Conservation (phyloP, 1,139 yeast species). For the Geotrichum australiense region DNA sequence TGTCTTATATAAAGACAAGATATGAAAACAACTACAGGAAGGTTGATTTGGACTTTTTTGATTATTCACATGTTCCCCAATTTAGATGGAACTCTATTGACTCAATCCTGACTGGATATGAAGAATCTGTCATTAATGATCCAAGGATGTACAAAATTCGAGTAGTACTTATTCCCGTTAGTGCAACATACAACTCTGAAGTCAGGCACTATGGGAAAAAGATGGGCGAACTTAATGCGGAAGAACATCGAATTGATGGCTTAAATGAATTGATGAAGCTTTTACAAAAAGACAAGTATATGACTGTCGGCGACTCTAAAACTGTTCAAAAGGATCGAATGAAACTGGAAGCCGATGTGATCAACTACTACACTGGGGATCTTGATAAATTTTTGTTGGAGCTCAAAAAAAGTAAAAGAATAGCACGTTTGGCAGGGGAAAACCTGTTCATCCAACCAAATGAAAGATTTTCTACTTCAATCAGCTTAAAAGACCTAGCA, state of each 20-base stretch:
- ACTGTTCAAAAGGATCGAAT: constrained; percentile 45
- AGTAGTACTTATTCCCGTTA: constrained; percentile 72
- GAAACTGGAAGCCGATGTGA: constrained; percentile 38
- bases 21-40: constrained; percentile 64
- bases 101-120: constrained; percentile 84
- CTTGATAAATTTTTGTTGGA: constrained; percentile 61
- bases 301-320: constrained; percentile 34
- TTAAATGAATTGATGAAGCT: constrained; percentile 61
- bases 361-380: constrained; percentile 82
- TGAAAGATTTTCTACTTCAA: constrained; percentile 35
- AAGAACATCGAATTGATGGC: constrained; percentile 85
- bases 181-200: constrained; percentile 40
- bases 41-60: constrained; percentile 47
- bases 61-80: constrained; percentile 45
- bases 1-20: constrained; percentile 54
- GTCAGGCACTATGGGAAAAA: constrained; percentile 13
- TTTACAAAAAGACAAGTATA: constrained; percentile 54
- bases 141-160: constrained; percentile 62
- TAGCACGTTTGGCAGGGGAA: constrained; percentile 23
- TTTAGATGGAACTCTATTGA: constrained; percentile 91
- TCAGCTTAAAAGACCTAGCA: constrained; percentile 48
- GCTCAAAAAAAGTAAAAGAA: constrained; percentile 27
- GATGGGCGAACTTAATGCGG: constrained; percentile 58
- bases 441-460: constrained; percentile 34
- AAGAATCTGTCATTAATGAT: constrained; percentile 55